Evolutionary conservation across 257 asterid species (phyloP).

Genomic region (Przewalskia tangutica): DNA sequence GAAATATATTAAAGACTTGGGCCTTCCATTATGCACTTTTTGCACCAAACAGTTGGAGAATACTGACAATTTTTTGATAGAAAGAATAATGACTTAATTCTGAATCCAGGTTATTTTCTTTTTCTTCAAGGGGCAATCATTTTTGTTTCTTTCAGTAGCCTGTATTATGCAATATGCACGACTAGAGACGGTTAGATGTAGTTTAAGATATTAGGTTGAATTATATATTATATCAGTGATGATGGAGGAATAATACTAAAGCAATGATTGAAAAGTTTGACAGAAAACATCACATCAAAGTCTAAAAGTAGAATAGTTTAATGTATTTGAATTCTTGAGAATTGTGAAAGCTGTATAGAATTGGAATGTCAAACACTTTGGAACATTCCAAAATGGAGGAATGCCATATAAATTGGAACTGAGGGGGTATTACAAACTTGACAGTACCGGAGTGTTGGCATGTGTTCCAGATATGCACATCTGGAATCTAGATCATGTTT

Average conservation of each 20-base stretch:
- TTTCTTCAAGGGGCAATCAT: background rate
- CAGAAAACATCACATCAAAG: background rate
- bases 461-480: background rate
- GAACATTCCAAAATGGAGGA: background rate
- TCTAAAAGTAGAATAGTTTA: background rate
- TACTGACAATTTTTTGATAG: background rate
- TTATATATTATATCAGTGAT: background rate
- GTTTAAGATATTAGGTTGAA: background rate
- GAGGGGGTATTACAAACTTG: background rate
- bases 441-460: background rate
- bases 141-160: background rate
- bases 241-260: background rate
- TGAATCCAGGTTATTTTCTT: background rate
- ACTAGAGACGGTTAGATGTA: background rate
- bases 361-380: background rate
- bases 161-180: background rate
- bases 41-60: background rate
- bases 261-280: background rate
- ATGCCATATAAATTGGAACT: background rate
- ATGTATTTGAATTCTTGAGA: background rate
- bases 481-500: background rate
- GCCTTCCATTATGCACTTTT: background rate
- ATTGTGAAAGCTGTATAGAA: background rate
- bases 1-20: background rate
- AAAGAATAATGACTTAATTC: background rate